Percentiles rank a stretch among this genome's conserved stretches.
These are phyloP conservation scores for Diaporthe amygdali DNA, from an alignment of 2,329 filamentous ascomycete genomes.

Conservation along the genomic window DNA sequence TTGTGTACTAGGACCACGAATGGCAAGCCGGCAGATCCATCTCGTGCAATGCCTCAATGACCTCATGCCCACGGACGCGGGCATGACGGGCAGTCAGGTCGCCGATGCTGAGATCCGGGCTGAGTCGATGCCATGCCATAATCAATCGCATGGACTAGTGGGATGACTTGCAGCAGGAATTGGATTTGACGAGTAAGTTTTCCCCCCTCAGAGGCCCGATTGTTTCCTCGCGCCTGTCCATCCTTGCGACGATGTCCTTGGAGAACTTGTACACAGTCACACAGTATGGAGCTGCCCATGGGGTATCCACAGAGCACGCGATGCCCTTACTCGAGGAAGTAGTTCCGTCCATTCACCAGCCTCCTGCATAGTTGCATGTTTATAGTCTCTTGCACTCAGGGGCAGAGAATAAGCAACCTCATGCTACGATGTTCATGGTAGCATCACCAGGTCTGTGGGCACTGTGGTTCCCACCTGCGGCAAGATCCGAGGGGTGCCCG, in stretches of 20 bases:
- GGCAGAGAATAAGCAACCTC: slow-evolving; percentile 11
- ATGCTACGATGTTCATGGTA: background rate
- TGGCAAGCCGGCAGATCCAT: slow-evolving; percentile 1
- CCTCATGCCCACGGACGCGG: background rate
- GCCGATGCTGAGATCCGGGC: slow-evolving; percentile 7
- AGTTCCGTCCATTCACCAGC: background rate
- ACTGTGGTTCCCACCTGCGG: slow-evolving; percentile 9
- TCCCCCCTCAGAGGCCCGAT: background rate
- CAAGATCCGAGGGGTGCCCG: slow-evolving; percentile 17
- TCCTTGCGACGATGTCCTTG: background rate
- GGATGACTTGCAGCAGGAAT: slow-evolving; percentile 16
- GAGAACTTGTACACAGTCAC: background rate
- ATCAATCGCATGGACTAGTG: background rate
- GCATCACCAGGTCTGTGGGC: slow-evolving; percentile 8
- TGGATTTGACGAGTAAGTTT: background rate
- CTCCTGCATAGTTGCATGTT: background rate
- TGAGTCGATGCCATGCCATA: background rate
- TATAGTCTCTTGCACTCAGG: slow-evolving; percentile 4
- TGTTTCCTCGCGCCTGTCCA: background rate
- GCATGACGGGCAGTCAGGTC: slow-evolving; percentile 5
- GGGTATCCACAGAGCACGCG: slow-evolving; percentile 4
- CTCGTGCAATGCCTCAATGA: background rate
- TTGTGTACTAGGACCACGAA: slow-evolving; percentile 4
- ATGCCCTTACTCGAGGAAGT: background rate
- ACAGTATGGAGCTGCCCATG: background rate